Conservation (phyloP, 140 eudicot genomes). For the Stevia rebaudiana region DNA sequence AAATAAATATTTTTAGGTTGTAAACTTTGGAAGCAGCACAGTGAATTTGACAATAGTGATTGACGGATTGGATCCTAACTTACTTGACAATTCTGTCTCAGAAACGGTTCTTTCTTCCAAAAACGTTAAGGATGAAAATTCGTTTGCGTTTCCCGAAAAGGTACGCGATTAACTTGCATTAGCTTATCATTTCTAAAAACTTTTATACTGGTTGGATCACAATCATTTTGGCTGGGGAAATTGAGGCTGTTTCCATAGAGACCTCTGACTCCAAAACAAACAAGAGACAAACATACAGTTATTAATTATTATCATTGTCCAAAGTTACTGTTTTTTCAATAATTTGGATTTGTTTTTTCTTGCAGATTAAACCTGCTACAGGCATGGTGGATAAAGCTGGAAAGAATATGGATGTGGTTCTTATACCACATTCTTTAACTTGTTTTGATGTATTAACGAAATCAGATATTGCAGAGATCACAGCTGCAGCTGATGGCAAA, state of each 20-base stretch:
- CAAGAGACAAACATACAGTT: too few relatives aligned
- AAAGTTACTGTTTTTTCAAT: too few relatives aligned
- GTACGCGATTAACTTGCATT: slow-evolving; percentile 21
- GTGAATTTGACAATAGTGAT: slow-evolving; percentile 44
- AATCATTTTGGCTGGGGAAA: background rate
- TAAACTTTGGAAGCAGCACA: slow-evolving; percentile 59
- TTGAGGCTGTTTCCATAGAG: too few relatives aligned
- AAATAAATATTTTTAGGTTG: slow-evolving; percentile 45
- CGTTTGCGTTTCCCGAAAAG: slow-evolving; percentile 61
- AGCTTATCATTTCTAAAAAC: background rate
- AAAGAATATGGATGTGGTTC: slow-evolving; percentile 35
- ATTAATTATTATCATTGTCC: too few relatives aligned
- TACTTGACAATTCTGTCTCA: slow-evolving; percentile 34
- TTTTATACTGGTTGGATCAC: background rate
- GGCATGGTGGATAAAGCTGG: slow-evolving; percentile 32
- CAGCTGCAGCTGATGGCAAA: slow-evolving; percentile 28
- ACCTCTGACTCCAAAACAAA: too few relatives aligned
- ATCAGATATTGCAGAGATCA: slow-evolving; percentile 28
- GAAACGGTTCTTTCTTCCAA: slow-evolving; percentile 55
- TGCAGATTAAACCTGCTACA: slow-evolving; percentile 53
- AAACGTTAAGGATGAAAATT: slow-evolving; percentile 64
- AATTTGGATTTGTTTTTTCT: too few relatives aligned
- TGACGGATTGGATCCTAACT: slow-evolving; percentile 46
- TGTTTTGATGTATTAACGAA: slow-evolving; percentile 46
- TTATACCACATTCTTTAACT: slow-evolving; percentile 63